phyloP scores from a whole-genome alignment of 495 filamentous ascomycete genomes.

The Penicillium pulvis region DNA sequence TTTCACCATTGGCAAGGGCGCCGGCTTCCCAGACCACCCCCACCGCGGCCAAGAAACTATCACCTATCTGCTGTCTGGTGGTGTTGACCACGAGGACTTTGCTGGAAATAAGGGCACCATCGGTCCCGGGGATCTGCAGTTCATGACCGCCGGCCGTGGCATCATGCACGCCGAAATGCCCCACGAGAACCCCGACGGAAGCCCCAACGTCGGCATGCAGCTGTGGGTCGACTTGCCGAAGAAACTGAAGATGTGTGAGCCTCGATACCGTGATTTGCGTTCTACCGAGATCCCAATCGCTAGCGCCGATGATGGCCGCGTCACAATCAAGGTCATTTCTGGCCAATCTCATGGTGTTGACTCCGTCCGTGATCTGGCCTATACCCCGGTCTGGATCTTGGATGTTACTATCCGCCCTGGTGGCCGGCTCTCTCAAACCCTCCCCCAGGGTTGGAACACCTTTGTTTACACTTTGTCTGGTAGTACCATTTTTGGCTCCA shows the following conservation, averaged over 20 bases:
- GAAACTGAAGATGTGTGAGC: slow-evolving; percentile 83
- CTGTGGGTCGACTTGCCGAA: slow-evolving; percentile 92
- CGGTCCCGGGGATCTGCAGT: slow-evolving; percentile 83
- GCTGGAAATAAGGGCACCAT: slow-evolving; percentile 87
- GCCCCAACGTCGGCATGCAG: slow-evolving; percentile 83
- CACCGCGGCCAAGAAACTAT: slow-evolving; percentile 83
- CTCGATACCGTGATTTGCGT: slow-evolving; percentile 83
- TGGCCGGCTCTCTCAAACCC: slow-evolving; percentile 66
- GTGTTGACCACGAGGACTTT: slow-evolving; percentile 94
- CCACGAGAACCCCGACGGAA: slow-evolving; percentile 72
- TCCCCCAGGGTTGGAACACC: slow-evolving; percentile 86
- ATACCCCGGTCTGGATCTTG: slow-evolving; percentile 92
- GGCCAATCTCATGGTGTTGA: slow-evolving; percentile 83
- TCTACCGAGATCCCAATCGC: slow-evolving; percentile 75
- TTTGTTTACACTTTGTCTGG: slow-evolving; percentile 85
- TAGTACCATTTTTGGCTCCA: slow-evolving; percentile 64
- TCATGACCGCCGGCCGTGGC: slow-evolving; percentile 93
- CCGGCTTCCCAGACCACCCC: slow-evolving; percentile 88
- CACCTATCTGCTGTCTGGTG: slow-evolving; percentile 83
- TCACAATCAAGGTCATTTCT: slow-evolving; percentile 84
- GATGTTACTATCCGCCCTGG: slow-evolving; percentile 84
- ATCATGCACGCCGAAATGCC: slow-evolving; percentile 99
- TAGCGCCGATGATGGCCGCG: slow-evolving; percentile 67
- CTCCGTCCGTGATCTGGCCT: slow-evolving; percentile 83
- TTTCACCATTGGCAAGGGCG: slow-evolving; percentile 76